These are phyloP conservation scores for Rhizophagus prolifer DNA, from an alignment of 192 early-diverging fungal genomes.

Conservation along the genomic window DNA sequence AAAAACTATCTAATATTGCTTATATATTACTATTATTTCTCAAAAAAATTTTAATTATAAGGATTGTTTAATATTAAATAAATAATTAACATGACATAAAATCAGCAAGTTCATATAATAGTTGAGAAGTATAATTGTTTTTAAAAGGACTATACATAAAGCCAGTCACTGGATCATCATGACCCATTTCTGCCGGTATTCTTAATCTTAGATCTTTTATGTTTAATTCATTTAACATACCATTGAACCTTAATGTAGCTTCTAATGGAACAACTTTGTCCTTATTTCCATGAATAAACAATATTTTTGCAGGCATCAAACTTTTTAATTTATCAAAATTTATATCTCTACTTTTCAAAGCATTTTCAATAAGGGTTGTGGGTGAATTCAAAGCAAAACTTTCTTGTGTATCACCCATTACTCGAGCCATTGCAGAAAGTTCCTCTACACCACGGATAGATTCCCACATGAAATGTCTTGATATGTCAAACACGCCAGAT, in stretches of 20 bases:
- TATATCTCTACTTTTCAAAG: constrained; percentile 21
- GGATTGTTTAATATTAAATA: no score
- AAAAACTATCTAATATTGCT: no score
- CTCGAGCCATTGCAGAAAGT: constrained; percentile 56
- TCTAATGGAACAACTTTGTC: constrained; percentile 36
- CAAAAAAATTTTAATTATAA: no score
- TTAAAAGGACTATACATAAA: constrained; percentile 16
- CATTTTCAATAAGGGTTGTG: constrained; percentile 30
- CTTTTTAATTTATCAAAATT: constrained; percentile 29
- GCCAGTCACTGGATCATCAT: constrained; percentile 38
- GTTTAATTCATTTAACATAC: constrained; percentile 37
- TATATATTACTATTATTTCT: no score
- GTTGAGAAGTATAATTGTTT: constrained; percentile 9
- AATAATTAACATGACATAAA: constrained; percentile 8
- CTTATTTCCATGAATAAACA: constrained; percentile 42
- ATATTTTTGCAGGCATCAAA: constrained; percentile 36
- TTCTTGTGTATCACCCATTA: constrained; percentile 39
- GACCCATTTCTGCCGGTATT: constrained; percentile 34
- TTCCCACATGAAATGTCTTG: constrained; percentile 50
- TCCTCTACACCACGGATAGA: constrained; percentile 52
- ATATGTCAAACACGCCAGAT: constrained; percentile 52
- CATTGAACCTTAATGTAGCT: constrained; percentile 33
- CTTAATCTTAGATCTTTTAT: constrained; percentile 32
- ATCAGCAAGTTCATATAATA: neutral
- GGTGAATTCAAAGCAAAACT: constrained; percentile 34